A percentile compares a stretch with the other conserved stretches of the same genome.
These are phyloP conservation scores for Solanum rostratum DNA, from an alignment of 257 asterid genomes.

Conservation along the genomic window DNA sequence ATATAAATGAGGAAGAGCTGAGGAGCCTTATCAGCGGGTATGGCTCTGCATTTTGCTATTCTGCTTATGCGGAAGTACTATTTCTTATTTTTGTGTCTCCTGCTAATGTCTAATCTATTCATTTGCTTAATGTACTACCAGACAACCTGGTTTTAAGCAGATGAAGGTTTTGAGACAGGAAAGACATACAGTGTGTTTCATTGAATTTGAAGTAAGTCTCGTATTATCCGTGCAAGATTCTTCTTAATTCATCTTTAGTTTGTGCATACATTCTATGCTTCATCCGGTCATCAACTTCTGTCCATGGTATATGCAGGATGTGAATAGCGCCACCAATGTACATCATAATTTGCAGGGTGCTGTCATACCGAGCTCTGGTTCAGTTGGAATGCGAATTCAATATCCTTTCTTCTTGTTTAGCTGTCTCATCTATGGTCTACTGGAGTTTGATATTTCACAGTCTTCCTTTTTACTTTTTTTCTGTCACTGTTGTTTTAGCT, in stretches of 20 bases:
- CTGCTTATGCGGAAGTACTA: background rate
- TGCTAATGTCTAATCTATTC: background rate
- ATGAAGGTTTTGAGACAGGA: conserved; percentile 95
- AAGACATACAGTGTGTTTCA: conserved; percentile 97
- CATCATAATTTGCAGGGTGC: conserved; percentile 96
- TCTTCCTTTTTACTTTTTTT: background rate
- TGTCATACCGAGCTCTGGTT: conserved; percentile 92
- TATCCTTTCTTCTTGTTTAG: conserved; percentile 51
- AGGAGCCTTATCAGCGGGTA: conserved; percentile 75
- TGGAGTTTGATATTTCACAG: background rate
- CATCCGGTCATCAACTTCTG: background rate
- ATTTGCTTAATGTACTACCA: conserved; percentile 14
- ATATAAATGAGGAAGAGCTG: conserved; percentile 90
- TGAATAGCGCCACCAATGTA: conserved; percentile 77
- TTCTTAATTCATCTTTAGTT: conserved; percentile 2
- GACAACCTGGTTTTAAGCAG: conserved; percentile 98
- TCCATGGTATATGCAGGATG: conserved; percentile 45
- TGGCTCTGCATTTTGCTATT: conserved; percentile 16
- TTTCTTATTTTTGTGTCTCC: background rate
- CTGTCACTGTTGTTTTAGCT: background rate
- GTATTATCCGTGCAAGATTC: background rate
- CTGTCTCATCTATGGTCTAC: background rate
- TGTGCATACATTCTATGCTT: background rate
- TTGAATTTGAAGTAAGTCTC: conserved; percentile 88
- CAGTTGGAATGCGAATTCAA: conserved; percentile 99